Conservation (phyloP, 176 grass and related monocot genomes). For the Cenchrus fungigraminus region DNA sequence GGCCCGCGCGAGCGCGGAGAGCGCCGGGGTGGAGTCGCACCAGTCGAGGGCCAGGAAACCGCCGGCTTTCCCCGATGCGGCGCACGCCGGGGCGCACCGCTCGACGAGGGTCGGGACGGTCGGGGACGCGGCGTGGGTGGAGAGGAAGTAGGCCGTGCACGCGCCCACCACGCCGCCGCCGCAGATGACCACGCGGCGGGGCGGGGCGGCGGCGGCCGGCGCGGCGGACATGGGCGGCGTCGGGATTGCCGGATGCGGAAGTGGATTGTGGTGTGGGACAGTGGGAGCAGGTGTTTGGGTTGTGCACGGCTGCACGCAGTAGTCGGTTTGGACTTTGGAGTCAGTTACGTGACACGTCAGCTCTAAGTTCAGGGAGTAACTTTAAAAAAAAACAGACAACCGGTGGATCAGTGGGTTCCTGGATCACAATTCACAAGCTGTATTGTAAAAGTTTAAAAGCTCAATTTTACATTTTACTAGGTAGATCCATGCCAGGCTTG, state of each 20-base stretch:
- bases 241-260: background rate
- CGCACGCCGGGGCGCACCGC: constrained; percentile 74
- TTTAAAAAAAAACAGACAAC: too few relatives aligned
- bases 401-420: too few relatives aligned
- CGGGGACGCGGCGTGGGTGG: constrained; percentile 45
- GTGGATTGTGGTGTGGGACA: background rate
- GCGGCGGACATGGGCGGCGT: constrained; percentile 21
- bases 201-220: constrained; percentile 8
- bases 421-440: too few relatives aligned
- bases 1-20: constrained; percentile 67
- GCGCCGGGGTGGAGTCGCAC: constrained; percentile 65
- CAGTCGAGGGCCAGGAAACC: constrained; percentile 95
- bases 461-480: too few relatives aligned
- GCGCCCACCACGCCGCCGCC: constrained; percentile 81
- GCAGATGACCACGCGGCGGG: constrained; percentile 71
- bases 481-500: too few relatives aligned
- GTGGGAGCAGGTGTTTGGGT: background rate
- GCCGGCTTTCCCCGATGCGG: constrained; percentile 85
- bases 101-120: constrained; percentile 64
- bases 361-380: too few relatives aligned
- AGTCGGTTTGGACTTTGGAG: too few relatives aligned
- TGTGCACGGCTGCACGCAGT: background rate
- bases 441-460: too few relatives aligned
- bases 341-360: too few relatives aligned
- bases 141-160: constrained; percentile 90